Evolutionary conservation across 2,329 filamentous ascomycete genomes (phyloP).

Genomic region (Calycina marina): DNA sequence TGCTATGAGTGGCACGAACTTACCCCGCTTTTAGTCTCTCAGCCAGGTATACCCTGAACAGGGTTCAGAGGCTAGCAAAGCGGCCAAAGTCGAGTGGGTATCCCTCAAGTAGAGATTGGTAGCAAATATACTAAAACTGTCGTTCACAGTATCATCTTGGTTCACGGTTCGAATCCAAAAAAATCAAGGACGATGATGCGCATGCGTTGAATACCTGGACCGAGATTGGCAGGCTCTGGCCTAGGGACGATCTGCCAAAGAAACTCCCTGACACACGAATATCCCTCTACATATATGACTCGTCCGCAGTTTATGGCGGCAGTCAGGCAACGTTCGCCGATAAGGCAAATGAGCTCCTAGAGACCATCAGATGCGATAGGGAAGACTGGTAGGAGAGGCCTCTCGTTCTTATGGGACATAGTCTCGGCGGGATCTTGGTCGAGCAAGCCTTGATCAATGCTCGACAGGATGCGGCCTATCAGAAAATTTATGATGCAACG

Average conservation of each 20-base stretch:
- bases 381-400: slow-evolving; percentile 7
- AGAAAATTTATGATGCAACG: slow-evolving; percentile 11
- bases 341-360: slow-evolving; percentile 16
- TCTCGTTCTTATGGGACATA: slow-evolving; percentile 10
- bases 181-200: slow-evolving; percentile 10
- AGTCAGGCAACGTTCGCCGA: slow-evolving; percentile 12
- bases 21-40: too few relatives aligned
- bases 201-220: slow-evolving; percentile 20
- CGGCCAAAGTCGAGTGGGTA: too few relatives aligned
- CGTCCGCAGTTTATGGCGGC: slow-evolving; percentile 11
- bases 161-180: slow-evolving; percentile 18
- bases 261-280: slow-evolving; percentile 15
- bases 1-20: too few relatives aligned
- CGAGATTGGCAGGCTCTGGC: slow-evolving; percentile 16
- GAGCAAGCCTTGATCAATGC: slow-evolving; percentile 20
- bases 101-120: too few relatives aligned
- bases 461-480: slow-evolving; percentile 13
- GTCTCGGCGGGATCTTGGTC: slow-evolving; percentile 11
- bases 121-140: too few relatives aligned
- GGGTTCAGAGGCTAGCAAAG: too few relatives aligned
- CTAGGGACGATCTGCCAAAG: slow-evolving; percentile 16
- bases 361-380: slow-evolving; percentile 10
- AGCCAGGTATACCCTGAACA: too few relatives aligned
- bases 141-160: slow-evolving; percentile 16
- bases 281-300: slow-evolving; percentile 18